Base-by-base conservation (phyloP, 2,329 filamentous ascomycete genomes). In the Trichoderma sp. region DNA sequence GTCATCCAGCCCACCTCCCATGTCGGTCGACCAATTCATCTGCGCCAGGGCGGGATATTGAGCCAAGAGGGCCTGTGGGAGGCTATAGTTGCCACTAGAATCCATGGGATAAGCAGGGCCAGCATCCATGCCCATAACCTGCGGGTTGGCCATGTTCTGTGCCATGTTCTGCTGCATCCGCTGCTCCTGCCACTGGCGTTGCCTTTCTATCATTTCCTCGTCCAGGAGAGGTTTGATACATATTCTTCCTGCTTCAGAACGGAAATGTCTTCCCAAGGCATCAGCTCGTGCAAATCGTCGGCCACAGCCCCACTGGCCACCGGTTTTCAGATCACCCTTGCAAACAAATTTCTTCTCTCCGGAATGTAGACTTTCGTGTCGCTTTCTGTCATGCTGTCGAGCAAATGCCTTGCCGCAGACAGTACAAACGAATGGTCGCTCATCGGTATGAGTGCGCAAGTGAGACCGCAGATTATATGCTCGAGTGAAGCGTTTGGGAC, bases 261-360 rank as follows among this genome's bases (percentile, higher is more conserved):
- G 89, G 85, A 99, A 99, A 83, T 98, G 96, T 12, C 95, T 89
- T 3, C 96, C 96, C 2, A 99, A 86, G 6, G 96, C 96, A 84
- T 99, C 96, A 6, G 96, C 96, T 76, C 96, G 93, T 18, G 96
- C 96, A 81, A 99, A 99, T 11, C 95, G 89, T 73, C 96, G 89
- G 4, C 94, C 94, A 76, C 96, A 99, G 24, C 96, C 96, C 96
- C 96, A 99, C 75, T 92, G 90, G 6, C 91, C 91, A 61, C 91
- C 91, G 2, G 90, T 90, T 76, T 95, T 95, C 64, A 99, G 89
- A 72, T 95, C 93, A 68, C 96, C 96, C 76, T 94, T 94, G 83
- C 96, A 99, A 8, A 98, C 93, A 80, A 98, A 99, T 79, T 97
- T 98, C 89, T 98, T 99, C 84, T 99, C 96, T 56, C 96, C 96